phyloP scores from a whole-genome alignment of 192 early-diverging fungal genomes.

The Linnemannia zychae region DNA sequence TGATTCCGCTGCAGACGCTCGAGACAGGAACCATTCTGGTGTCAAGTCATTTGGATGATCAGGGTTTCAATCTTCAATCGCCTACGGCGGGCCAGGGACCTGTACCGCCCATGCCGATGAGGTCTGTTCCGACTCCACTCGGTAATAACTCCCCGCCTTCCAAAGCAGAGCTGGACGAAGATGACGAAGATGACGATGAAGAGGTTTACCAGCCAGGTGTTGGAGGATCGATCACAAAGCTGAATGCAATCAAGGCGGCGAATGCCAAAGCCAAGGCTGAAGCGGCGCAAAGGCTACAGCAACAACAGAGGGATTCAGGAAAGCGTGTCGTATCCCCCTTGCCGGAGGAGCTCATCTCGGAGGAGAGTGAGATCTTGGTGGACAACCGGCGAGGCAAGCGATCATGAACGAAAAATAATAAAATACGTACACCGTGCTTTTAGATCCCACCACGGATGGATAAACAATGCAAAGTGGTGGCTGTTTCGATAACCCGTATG shows the following conservation, averaged over 20 bases:
- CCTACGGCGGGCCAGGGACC: background rate
- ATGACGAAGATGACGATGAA: background rate
- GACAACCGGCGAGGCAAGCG: constrained; percentile 14
- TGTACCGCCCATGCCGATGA: background rate
- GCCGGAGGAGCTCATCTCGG: background rate
- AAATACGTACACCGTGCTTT: background rate
- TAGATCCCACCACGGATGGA: no score
- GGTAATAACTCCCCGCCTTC: background rate
- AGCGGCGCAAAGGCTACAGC: background rate
- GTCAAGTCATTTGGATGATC: constrained; percentile 21
- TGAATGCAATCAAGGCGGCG: background rate
- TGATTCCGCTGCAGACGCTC: constrained; percentile 6
- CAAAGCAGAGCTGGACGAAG: background rate
- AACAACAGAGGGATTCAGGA: background rate
- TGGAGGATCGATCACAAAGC: background rate
- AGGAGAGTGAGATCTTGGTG: constrained; percentile 18
- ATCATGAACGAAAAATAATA: background rate
- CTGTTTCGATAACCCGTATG: no score
- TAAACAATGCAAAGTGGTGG: no score
- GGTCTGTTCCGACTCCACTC: background rate
- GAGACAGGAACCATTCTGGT: constrained; percentile 28
- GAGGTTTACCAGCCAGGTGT: background rate
- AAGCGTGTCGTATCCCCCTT: background rate
- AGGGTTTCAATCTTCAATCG: background rate
- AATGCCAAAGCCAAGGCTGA: background rate